phyloP scores from a whole-genome alignment of 805 yeast species.

The Helenozyma rhizophorensis region DNA sequence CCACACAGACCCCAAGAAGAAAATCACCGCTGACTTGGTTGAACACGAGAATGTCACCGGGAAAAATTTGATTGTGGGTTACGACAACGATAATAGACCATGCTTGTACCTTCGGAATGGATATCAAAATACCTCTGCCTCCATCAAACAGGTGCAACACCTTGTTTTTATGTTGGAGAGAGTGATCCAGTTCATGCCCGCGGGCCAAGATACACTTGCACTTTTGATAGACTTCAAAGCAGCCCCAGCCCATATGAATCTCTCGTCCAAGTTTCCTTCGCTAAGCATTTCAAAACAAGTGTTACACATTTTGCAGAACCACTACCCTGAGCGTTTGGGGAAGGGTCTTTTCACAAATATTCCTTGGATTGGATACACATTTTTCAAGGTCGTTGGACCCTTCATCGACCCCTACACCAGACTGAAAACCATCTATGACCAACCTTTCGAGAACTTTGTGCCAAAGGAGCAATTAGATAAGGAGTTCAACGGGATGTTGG shows the following conservation, averaged over 20 bases:
- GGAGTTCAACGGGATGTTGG: slow-evolving; percentile 45
- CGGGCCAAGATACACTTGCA: slow-evolving; percentile 54
- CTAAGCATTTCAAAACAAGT: slow-evolving; percentile 36
- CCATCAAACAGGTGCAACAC: slow-evolving; percentile 51
- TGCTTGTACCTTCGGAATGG: slow-evolving; percentile 51
- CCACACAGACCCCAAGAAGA: slow-evolving; percentile 23
- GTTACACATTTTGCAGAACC: slow-evolving; percentile 18
- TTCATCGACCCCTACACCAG: slow-evolving; percentile 57
- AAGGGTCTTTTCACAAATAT: slow-evolving; percentile 18
- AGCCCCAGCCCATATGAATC: slow-evolving; percentile 33
- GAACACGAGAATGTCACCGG: slow-evolving; percentile 50
- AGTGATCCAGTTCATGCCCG: slow-evolving; percentile 51
- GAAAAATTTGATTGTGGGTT: slow-evolving; percentile 50
- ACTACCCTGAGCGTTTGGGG: slow-evolving; percentile 18
- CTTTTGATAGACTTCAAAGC: slow-evolving; percentile 53
- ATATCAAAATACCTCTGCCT: slow-evolving; percentile 50
- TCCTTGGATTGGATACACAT: slow-evolving; percentile 19
- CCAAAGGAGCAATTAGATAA: slow-evolving; percentile 50
- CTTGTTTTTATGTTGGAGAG: slow-evolving; percentile 54
- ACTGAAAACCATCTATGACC: slow-evolving; percentile 53
- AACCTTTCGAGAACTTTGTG: slow-evolving; percentile 51
- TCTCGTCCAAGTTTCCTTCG: slow-evolving; percentile 45
- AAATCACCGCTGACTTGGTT: slow-evolving; percentile 38
- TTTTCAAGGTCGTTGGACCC: slow-evolving; percentile 18
- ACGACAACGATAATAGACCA: slow-evolving; percentile 51